Conservation (phyloP, 441 rosid genomes). For the Pelargonium fulgidum region DNA sequence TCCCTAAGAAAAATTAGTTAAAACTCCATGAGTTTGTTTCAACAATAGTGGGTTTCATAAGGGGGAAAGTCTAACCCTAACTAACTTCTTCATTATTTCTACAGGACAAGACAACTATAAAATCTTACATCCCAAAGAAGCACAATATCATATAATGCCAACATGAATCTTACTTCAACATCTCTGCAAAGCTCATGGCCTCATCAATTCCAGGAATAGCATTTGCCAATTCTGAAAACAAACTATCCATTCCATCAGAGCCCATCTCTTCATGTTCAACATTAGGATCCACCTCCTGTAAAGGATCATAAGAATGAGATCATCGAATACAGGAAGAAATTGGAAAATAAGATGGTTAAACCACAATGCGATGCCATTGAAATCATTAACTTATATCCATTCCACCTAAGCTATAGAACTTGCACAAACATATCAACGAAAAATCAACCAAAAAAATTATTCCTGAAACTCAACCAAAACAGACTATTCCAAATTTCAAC, state of each 20-base stretch:
- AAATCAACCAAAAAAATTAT: background rate
- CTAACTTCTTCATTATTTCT: too few relatives aligned
- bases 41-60: too few relatives aligned
- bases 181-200: slow-evolving; percentile 98
- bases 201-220: slow-evolving; percentile 98
- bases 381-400: too few relatives aligned
- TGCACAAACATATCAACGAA: background rate
- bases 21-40: too few relatives aligned
- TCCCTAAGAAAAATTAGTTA: too few relatives aligned
- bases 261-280: slow-evolving; percentile 76
- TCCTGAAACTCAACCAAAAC: background rate
- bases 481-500: background rate
- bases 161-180: slow-evolving; percentile 69
- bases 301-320: background rate
- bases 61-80: too few relatives aligned
- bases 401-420: background rate
- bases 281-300: slow-evolving; percentile 93
- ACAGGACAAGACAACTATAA: too few relatives aligned
- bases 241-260: slow-evolving; percentile 75
- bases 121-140: slow-evolving; percentile 2
- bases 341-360: too few relatives aligned
- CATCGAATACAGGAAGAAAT: background rate
- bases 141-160: slow-evolving; percentile 9
- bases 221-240: slow-evolving; percentile 87
- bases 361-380: too few relatives aligned